phyloP scores from a whole-genome alignment of 2,329 filamentous ascomycete genomes.

The Plectosphaerella plurivora region DNA sequence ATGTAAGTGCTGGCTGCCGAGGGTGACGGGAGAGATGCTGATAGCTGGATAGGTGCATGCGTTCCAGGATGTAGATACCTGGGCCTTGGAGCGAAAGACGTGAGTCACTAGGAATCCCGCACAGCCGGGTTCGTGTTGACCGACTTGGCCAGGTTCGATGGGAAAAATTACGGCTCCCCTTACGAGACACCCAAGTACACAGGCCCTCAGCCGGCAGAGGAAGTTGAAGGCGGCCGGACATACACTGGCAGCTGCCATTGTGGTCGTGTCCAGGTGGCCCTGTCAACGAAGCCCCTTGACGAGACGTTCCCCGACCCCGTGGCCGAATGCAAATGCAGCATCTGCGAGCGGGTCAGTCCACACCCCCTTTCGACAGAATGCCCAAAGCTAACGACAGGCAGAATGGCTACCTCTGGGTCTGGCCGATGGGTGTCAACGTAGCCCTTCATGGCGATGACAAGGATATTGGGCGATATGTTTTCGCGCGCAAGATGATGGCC shows the following conservation, averaged over 20 bases:
- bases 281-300: slow-evolving; percentile 37
- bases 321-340: slow-evolving; percentile 47
- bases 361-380: not conserved
- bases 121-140: not conserved
- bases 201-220: slow-evolving; percentile 32
- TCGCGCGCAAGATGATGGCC: slow-evolving; percentile 20
- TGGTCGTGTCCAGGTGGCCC: slow-evolving; percentile 39
- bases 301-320: slow-evolving; percentile 23
- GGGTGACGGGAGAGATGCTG: not conserved
- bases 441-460: slow-evolving; percentile 31
- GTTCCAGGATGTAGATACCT: slow-evolving; percentile 39
- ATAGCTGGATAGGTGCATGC: slow-evolving; percentile 28
- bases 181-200: slow-evolving; percentile 32
- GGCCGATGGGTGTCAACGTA: slow-evolving; percentile 33
- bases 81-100: slow-evolving; percentile 28
- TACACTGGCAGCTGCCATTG: slow-evolving; percentile 52
- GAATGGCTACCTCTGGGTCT: slow-evolving; percentile 41
- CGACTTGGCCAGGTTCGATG: slow-evolving; percentile 30
- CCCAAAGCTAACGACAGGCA: slow-evolving; percentile 14
- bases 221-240: slow-evolving; percentile 29
- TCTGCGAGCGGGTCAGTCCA: slow-evolving; percentile 34
- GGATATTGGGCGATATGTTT: slow-evolving; percentile 33
- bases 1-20: not conserved
- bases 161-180: slow-evolving; percentile 20
- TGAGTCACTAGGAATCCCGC: slow-evolving; percentile 18